Percentiles rank a stretch among this genome's conserved stretches.
These are phyloP conservation scores for Ajuga reptans DNA, from an alignment of 305 asterid genomes.

Conservation along the genomic window DNA sequence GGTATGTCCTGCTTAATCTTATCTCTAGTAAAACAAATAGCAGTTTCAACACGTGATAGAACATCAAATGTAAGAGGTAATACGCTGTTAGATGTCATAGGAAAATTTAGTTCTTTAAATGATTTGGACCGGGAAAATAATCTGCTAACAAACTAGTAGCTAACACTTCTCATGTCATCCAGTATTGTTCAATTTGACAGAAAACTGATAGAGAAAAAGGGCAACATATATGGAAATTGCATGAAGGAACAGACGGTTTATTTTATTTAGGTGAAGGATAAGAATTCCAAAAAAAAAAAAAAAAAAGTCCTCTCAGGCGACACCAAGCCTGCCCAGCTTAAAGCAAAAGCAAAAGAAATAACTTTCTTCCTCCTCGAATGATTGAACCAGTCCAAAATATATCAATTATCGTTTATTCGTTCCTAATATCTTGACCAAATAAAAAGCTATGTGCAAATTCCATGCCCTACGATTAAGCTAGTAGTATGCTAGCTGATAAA, in stretches of 20 bases:
- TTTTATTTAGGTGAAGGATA: neutral
- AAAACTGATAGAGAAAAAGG: too few relatives aligned
- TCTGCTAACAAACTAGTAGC: neutral
- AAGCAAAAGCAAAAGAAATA: neutral
- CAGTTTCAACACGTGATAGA: neutral
- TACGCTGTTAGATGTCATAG: neutral
- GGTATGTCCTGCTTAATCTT: neutral
- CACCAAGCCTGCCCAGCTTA: neutral
- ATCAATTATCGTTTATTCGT: neutral
- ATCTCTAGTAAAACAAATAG: neutral
- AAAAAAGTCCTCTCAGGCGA: neutral
- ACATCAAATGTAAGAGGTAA: neutral
- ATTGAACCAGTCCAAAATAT: neutral
- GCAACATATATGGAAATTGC: too few relatives aligned
- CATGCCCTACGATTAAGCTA: too few relatives aligned
- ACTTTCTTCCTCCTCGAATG: neutral
- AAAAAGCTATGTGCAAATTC: too few relatives aligned
- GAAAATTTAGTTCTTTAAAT: neutral
- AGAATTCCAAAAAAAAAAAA: neutral
- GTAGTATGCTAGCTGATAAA: too few relatives aligned
- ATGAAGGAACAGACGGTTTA: too few relatives aligned
- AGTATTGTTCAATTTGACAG: too few relatives aligned
- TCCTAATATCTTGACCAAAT: too few relatives aligned
- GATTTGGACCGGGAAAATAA: neutral
- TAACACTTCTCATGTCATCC: too few relatives aligned